Evolutionary conservation across 495 filamentous ascomycete genomes (phyloP).

Genomic region (Chaetomium fimeti): DNA sequence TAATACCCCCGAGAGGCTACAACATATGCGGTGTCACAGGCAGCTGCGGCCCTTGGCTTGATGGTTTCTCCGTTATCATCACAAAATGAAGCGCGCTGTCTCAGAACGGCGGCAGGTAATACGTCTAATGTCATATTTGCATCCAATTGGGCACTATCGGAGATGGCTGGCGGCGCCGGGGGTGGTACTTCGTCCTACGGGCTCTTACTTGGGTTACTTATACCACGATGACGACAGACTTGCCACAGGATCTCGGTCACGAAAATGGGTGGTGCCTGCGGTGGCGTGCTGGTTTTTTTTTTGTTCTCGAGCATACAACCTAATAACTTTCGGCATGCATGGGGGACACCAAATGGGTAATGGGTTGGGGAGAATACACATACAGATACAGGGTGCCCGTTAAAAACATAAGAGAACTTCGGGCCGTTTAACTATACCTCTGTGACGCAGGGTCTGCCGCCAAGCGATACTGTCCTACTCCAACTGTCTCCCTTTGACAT

Average conservation of each 20-base stretch:
- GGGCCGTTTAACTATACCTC: not conserved
- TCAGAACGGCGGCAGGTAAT: not conserved
- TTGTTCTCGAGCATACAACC: not conserved
- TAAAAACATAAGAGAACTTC: not conserved
- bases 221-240: not conserved
- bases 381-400: not conserved
- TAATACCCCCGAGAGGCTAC: slow-evolving; percentile 88
- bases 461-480: too few relatives aligned
- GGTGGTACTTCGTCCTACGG: not conserved
- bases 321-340: not conserved
- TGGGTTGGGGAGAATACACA: not conserved
- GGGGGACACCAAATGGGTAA: not conserved
- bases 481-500: too few relatives aligned
- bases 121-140: not conserved
- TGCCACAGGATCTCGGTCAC: not conserved
- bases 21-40: slow-evolving; percentile 85
- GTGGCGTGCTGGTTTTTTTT: not conserved
- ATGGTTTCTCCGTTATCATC: slow-evolving; percentile 86
- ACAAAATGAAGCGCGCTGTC: slow-evolving; percentile 50
- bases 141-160: not conserved
- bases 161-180: not conserved
- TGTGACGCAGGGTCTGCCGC: not conserved
- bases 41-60: slow-evolving; percentile 76
- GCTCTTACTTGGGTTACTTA: not conserved
- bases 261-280: not conserved